Evolutionary conservation across 495 filamentous ascomycete species (phyloP).

Genomic region (Penicillium canescens): DNA sequence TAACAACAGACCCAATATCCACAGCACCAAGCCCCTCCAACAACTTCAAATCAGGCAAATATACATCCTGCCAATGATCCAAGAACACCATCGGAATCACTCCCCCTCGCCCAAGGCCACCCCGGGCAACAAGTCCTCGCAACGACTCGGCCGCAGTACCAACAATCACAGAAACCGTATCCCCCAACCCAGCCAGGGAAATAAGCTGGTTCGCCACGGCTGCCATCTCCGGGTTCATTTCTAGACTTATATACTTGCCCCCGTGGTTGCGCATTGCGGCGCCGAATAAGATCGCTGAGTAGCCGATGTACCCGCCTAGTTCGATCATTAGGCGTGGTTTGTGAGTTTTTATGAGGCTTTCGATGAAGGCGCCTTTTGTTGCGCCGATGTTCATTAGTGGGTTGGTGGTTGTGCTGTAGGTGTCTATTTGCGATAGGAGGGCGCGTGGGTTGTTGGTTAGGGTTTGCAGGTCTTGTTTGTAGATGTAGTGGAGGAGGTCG

Average conservation of each 20-base stretch:
- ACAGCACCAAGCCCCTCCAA: constrained; percentile 28
- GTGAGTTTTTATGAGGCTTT: constrained; percentile 53
- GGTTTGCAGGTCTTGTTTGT: constrained; percentile 42
- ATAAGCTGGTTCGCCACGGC: constrained; percentile 60
- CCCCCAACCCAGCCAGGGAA: constrained; percentile 64
- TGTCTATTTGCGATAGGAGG: constrained; percentile 64
- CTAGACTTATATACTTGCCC: constrained; percentile 58
- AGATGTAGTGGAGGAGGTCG: constrained; percentile 63
- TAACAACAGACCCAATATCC: constrained; percentile 17
- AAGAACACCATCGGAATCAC: constrained; percentile 23
- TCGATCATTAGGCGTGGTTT: constrained; percentile 64
- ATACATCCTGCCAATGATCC: constrained; percentile 35
- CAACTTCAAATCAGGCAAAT: constrained; percentile 32
- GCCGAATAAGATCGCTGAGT: constrained; percentile 67
- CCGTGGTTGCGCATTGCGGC: constrained; percentile 57
- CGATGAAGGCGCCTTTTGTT: constrained; percentile 62
- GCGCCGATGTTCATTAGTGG: constrained; percentile 76
- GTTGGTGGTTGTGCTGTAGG: constrained; percentile 59
- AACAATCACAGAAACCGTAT: constrained; percentile 64
- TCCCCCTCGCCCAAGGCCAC: no score
- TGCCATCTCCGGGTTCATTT: constrained; percentile 66
- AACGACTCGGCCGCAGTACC: constrained; percentile 40
- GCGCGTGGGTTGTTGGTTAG: constrained; percentile 55
- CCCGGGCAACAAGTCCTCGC: no score
- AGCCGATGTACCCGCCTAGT: constrained; percentile 71